A percentile compares a stretch with the other conserved stretches of the same genome.
Evolutionary conservation across 2,329 filamentous ascomycete genomes (phyloP).

Genomic region (Cladophialophora immunda): DNA sequence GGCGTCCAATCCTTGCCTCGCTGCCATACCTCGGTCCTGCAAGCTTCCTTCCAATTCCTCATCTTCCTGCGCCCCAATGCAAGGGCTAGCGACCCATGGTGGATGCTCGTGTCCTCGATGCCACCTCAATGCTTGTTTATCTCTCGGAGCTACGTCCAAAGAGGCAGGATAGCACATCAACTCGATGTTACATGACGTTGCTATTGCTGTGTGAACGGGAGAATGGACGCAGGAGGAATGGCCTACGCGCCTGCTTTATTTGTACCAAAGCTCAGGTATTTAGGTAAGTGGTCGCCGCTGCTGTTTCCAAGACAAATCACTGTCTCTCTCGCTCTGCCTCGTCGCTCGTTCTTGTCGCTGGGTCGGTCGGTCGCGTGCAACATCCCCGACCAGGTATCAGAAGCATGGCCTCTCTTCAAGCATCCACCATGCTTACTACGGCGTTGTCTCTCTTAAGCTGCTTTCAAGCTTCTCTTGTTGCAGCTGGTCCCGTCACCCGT

Average conservation of each 20-base stretch:
- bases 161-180: slow-evolving; percentile 20
- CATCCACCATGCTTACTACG: slow-evolving; percentile 20
- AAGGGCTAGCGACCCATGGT: slow-evolving; percentile 22
- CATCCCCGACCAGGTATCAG: background rate
- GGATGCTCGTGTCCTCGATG: slow-evolving; percentile 13
- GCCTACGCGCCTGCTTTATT: background rate
- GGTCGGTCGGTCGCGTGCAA: background rate
- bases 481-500: slow-evolving; percentile 29
- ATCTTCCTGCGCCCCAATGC: slow-evolving; percentile 22
- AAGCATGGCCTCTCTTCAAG: slow-evolving; percentile 22
- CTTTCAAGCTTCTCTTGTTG: slow-evolving; percentile 27
- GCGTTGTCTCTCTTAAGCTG: slow-evolving; percentile 28
- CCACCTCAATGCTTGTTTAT: slow-evolving; percentile 22
- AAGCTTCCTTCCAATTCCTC: background rate
- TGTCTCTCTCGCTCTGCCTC: background rate
- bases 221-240: slow-evolving; percentile 3
- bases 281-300: background rate
- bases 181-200: slow-evolving; percentile 14
- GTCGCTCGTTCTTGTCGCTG: slow-evolving; percentile 13
- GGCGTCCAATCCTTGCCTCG: slow-evolving; percentile 24
- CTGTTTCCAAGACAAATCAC: background rate
- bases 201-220: slow-evolving; percentile 1
- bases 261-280: background rate
- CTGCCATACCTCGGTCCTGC: background rate
- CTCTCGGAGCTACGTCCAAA: slow-evolving; percentile 23